These are phyloP conservation scores for Trifolium repens DNA, from an alignment of 306 rosid species.

Conservation along the genomic window DNA sequence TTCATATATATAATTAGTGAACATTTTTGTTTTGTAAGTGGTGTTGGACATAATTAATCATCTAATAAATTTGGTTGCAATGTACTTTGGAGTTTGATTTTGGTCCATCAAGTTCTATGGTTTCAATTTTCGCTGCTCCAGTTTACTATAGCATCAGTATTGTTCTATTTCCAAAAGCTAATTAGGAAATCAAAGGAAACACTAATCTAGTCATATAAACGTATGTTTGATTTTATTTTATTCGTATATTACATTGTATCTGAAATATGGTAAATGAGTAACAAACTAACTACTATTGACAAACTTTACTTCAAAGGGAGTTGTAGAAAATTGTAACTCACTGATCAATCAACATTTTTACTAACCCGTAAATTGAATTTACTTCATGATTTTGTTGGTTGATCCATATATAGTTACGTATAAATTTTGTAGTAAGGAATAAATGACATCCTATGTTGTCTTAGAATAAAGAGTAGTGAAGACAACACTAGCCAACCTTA, in stretches of 20 bases:
- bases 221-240: too few species aligned
- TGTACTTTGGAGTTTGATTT: neutral
- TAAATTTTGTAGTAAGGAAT: too few species aligned
- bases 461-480: neutral
- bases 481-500: neutral
- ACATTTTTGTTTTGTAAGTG: constrained; percentile 11
- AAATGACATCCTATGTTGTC: too few species aligned
- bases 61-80: neutral
- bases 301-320: too few species aligned
- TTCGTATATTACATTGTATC: neutral
- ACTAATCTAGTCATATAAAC: neutral
- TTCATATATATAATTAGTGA: constrained; percentile 8
- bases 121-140: neutral
- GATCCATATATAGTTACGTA: too few species aligned
- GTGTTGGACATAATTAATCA: constrained; percentile 26
- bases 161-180: neutral
- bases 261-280: too few species aligned
- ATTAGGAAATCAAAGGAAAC: neutral
- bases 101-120: neutral
- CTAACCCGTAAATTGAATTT: too few species aligned
- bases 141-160: neutral
- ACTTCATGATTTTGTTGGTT: too few species aligned
- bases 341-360: too few species aligned
- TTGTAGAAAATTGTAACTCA: too few species aligned
- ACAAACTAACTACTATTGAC: too few species aligned